Base-by-base conservation (phyloP, 768 basidiomycete genomes). In the Lentinula raphanica region DNA sequence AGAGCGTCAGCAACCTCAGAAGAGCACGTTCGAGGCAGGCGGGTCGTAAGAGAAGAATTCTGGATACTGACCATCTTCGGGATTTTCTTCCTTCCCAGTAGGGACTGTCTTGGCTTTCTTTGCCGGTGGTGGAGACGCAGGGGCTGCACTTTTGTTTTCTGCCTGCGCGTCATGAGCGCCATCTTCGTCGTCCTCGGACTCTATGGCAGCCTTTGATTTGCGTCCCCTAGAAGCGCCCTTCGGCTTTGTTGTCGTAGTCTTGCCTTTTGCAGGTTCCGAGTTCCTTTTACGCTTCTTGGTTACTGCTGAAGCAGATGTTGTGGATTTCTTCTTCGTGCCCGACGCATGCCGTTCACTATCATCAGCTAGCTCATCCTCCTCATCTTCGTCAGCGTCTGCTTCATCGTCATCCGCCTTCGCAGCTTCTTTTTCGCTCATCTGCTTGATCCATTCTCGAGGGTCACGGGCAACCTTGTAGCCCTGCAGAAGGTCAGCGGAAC, bases 381-480 rank as follows among this genome's bases (percentile, higher is more conserved):
- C 81, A 40, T 82, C 87, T 13, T 76, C 78, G 28, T 77, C 80
- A 31, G 28, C 35, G 75, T 78, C 42, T 4, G 27, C 32, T 17
- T 35, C 54, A n/a, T 44, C 54, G 36, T 17, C 53, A 2, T 25
- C 53, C 39, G 46, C 73, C 25, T 77, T 76, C 1, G 69, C 73
- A 2, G 67, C 72, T 39, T 70, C 19, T 13, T 68, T 45, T 55
- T 64, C 54, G 39, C 66, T 66, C 17, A 63, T 68, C 49, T 74
- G 63, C 15, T 68, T 69, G 56, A 79, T 76, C 88, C 87, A 90
- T 21, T 76, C 74, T 0, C 66, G 68, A 2, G 88, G 88, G 69
- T 90, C 82, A 39, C 80, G 72, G 0, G 81, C 81, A 65, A 91
- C 85, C 62, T 81, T 79, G 70, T 94, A 95, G 13, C 88, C 94